Evolutionary conservation across 371 early-diverging fungal genomes (phyloP), one percentile per base, ranked within the genome.

Genomic region (Mucor piriformis): DNA sequence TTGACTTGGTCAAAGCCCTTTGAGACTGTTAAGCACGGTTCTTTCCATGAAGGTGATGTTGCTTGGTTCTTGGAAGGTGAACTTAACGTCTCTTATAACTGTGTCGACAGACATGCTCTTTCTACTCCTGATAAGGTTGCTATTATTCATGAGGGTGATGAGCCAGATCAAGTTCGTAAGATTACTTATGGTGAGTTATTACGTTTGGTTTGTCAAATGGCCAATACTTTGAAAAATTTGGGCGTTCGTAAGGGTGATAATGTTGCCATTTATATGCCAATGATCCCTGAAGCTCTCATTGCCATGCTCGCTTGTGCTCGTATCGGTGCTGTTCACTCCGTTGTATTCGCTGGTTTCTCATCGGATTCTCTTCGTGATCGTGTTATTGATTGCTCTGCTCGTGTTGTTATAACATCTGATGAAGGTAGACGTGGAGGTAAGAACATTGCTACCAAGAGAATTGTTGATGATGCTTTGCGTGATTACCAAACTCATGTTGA

Each of bases 251-350:
- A 95, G 75, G 96, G 96, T 40, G 95, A 96, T 66, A 88, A 87
- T 4, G 96, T 98, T 21, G 86, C 94, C 34, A 90, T 98, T 61
- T 98, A 98, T 73, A 93, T 98, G 95, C 95, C 98, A 34, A 98
- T 96, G 96, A 88, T 94, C 34, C 96, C 97, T 12, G 92, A 97
- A 70, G 94, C 98, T 3, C 86, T 92, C 2, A 87, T 93, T 54
- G 87, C 93, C 1, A 88, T 95, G 83, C 83, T 99, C 34, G 97
- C 99, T 15, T 96, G 96, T 76, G 93, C 96, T 3, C 86, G 98
- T 42, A 77, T 98, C 18, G 99, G 99, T 20, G 85, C 93, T 11
- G 75, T 95, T 24, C 99, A 83, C 57, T 85, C 86, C 25, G 96
- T 97, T 20, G 95, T 96, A 25, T 96, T 96, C 82, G 96, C 94